Base-by-base conservation (phyloP, 2,329 filamentous ascomycete species). In the Coniochaeta sp. region DNA sequence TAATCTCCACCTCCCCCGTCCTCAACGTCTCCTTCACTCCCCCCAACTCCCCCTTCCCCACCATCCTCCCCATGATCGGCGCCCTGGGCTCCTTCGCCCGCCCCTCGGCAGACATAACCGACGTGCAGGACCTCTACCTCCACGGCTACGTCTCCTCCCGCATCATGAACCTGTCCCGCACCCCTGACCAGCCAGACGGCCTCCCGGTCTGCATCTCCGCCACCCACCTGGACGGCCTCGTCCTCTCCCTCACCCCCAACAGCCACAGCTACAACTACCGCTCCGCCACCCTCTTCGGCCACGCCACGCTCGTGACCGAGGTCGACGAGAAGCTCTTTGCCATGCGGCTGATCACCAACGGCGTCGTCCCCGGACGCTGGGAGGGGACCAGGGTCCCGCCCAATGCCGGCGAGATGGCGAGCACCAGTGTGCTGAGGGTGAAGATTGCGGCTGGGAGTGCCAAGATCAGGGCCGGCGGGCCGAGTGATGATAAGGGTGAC, bases 211-310 rank as follows among this genome's bases (percentile, higher is more conserved):
- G 85, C 68, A 79, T 95, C 36, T 82, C 88, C 24, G 89, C 89
- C 1, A 89, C 86, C 54, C 86, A 89, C 69, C 75, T 96, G 43
- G 90, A 96, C 74, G 91, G 91, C 43, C 78, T 95, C 58, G 86
- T 96, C 9, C 83, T 96, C 34, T 83, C 89, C 22, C 81, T 96
- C 16, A 91, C 91, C 0, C 89, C 91, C 14, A 89, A 90, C 76
- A 84, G 83, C 62, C 90, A 96, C 77, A 90, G 84, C 76, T 93
- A 91, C 78, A 93, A 96, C 78, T 96, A 95, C 76, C 89, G 90
- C 63, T 91, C 87, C 43, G 89, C 89, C 12, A 78, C 91, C 9
- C 79, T 95, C 14, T 91, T 93, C 68, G 92, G 91, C 1, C 83
- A 87, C 70, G 91, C 88, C 0, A 78, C 74, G 9, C 73, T 88